Conservation (phyloP, 352 stramenopile genomes). For the Phytopythium cucurbitacearum region DNA sequence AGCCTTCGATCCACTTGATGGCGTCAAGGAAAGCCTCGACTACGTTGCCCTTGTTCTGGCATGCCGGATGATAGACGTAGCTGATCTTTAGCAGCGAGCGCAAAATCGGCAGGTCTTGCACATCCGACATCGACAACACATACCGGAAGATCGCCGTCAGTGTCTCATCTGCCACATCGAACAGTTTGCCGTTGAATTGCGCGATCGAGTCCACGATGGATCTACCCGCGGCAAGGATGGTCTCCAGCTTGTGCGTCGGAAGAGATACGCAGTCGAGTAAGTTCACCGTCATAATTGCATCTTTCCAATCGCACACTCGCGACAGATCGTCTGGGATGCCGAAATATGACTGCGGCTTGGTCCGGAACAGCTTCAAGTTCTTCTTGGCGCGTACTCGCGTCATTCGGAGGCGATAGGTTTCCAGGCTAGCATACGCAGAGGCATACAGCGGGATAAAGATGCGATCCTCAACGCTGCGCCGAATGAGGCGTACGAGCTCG, state of each 20-base stretch:
- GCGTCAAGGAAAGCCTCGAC: constrained; percentile 69
- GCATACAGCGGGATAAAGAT: constrained; percentile 64
- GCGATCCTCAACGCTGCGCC: constrained; percentile 73
- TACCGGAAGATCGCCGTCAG: constrained; percentile 68
- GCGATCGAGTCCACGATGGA: constrained; percentile 46
- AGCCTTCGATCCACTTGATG: constrained; percentile 74
- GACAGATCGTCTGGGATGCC: constrained; percentile 62
- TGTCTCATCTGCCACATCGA: constrained; percentile 54
- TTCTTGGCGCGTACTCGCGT: constrained; percentile 27
- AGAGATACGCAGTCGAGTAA: constrained; percentile 74
- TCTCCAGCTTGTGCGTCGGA: constrained; percentile 78
- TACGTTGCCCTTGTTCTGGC: constrained; percentile 54
- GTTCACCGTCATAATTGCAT: constrained; percentile 48
- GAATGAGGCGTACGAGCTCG: constrained; percentile 69
- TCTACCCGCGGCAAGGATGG: constrained; percentile 56
- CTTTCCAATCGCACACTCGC: constrained; percentile 48
- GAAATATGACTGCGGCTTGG: constrained; percentile 52
- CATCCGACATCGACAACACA: constrained; percentile 54
- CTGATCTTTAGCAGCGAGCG: constrained; percentile 51
- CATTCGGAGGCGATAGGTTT: constrained; percentile 31
- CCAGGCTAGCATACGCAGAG: constrained; percentile 50
- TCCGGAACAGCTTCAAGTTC: constrained; percentile 61
- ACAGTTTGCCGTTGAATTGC: constrained; percentile 44
- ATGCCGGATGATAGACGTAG: constrained; percentile 67
- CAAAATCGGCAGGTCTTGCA: constrained; percentile 52